Conservation (phyloP, 208 protist genomes). For the Endotrypanum monterogeii region DNA sequence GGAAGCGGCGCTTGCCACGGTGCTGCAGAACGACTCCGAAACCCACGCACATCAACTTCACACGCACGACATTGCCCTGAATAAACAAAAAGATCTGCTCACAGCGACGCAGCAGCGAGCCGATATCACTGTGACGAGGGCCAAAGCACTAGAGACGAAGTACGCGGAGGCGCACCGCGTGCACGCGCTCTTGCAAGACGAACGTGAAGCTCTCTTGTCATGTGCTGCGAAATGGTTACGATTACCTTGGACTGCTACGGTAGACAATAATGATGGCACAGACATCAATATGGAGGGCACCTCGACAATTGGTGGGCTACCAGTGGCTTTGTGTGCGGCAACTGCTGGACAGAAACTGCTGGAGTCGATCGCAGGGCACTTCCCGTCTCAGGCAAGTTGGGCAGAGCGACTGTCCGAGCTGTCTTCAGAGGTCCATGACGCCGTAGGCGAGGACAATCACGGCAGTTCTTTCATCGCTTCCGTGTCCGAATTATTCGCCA, state of each 20-base stretch:
- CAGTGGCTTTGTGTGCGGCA: background rate
- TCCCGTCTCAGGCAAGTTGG: background rate
- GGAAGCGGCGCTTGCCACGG: background rate
- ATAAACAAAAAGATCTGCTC: conserved; percentile 14
- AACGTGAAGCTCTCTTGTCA: conserved; percentile 8
- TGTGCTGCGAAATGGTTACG: background rate
- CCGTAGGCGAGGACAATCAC: background rate
- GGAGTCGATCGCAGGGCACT: background rate
- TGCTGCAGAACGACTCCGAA: conserved; percentile 3
- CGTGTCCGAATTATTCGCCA: background rate
- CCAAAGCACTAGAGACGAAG: conserved; percentile 14
- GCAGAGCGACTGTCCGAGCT: conserved; percentile 3
- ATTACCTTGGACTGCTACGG: background rate
- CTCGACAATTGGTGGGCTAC: background rate
- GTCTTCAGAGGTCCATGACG: background rate
- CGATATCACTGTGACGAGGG: conserved; percentile 8
- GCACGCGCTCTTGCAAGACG: conserved; percentile 5
- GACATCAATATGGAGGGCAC: background rate
- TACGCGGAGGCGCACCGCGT: conserved; percentile 3
- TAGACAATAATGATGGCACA: background rate
- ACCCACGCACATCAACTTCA: background rate
- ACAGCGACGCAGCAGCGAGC: conserved; percentile 14
- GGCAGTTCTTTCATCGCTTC: background rate
- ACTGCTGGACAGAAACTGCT: background rate
- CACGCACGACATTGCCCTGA: background rate